Percentiles rank a stretch among this genome's conserved stretches.
phyloP scores from a whole-genome alignment of 1,284 basidiomycete genomes.

The Irpex sp. region DNA sequence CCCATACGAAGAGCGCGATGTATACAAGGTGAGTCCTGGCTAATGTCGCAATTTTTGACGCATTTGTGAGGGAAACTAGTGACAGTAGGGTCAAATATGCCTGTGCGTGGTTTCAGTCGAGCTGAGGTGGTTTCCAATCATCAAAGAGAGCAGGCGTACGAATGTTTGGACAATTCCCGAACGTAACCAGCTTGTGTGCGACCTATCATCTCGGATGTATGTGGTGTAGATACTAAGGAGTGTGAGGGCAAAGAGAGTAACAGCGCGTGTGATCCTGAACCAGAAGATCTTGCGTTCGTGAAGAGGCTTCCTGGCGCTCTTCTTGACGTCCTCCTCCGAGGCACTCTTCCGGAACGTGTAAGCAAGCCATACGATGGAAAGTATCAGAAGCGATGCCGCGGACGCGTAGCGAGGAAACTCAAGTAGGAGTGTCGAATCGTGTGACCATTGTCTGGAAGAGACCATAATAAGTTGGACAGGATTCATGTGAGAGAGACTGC shows the following conservation, averaged over 20 bases:
- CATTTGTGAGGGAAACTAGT: slow-evolving; percentile 16
- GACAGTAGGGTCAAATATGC: slow-evolving; percentile 21
- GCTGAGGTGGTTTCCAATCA: neutral
- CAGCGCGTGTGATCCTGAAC: slow-evolving; percentile 21
- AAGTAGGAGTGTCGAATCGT: neutral
- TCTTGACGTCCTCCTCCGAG: neutral
- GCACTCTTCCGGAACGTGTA: neutral
- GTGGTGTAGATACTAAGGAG: slow-evolving; percentile 16
- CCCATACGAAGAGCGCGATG: slow-evolving; percentile 37
- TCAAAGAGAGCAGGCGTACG: slow-evolving; percentile 6
- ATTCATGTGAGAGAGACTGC: too few species aligned
- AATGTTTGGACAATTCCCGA: slow-evolving; percentile 17
- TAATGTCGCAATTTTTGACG: slow-evolving; percentile 3
- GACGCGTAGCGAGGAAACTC: slow-evolving; percentile 14
- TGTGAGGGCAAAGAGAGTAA: slow-evolving; percentile 17
- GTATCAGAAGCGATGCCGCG: slow-evolving; percentile 7
- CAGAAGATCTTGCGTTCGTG: slow-evolving; percentile 23
- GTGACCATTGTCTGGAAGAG: too few species aligned
- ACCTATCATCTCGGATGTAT: neutral
- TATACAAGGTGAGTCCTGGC: slow-evolving; percentile 24
- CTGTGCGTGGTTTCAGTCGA: slow-evolving; percentile 9
- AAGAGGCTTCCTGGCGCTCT: slow-evolving; percentile 6
- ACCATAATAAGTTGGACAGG: neutral
- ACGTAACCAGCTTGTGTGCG: slow-evolving; percentile 1
- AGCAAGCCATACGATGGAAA: slow-evolving; percentile 4